Evolutionary conservation across 2,329 filamentous ascomycete genomes (phyloP), one percentile per base, ranked within the genome.

Genomic region (Diplodia sapinea): DNA sequence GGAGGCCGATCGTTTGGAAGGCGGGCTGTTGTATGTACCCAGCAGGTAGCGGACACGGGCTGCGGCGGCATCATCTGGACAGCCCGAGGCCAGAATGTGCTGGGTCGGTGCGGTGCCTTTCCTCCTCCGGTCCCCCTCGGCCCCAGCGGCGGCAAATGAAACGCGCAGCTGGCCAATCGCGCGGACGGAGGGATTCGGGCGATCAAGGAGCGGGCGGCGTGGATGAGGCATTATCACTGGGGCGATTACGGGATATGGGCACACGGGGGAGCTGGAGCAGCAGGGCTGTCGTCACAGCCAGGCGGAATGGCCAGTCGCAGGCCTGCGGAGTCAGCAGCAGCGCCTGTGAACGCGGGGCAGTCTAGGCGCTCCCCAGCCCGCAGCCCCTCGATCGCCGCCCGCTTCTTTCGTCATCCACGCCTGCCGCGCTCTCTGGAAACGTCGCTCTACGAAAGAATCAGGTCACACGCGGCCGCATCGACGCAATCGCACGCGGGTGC

Each of bases 131-230:
- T 38, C 54, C 17, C 54, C 33, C 59, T 29, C 29, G 29, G 29
- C 7, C 54, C 54, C 33, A 17, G 54, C 56, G 12, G 43, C 43
- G 31, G 47, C 43, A 26, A 51, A 38, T 17, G 17, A 47, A 47
- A 15, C 17, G 17, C 17, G 43, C 43, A 20, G 43, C 17, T n/a
- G 17, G 15, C 20, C n/a, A 26, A 26, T 23, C 43, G 57, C 43
- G 57, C 57, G 59, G 59, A 26, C 59, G 59, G 59, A 63, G 59
- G 59, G 59, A 63, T 15, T 63, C 59, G 59, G 59, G 59, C 47
- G 50, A 63, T 51, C 59, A 40, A 63, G 59, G 59, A 63, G 59
- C 43, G 31, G 52, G 15, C 29, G 52, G 33, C 31, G 56, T n/a
- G 29, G 47, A 12, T 63, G 59, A 63, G 43, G 59, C 43, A 51